Conservation (phyloP, 1,284 basidiomycete species). For the Athelia psychrophila region DNA sequence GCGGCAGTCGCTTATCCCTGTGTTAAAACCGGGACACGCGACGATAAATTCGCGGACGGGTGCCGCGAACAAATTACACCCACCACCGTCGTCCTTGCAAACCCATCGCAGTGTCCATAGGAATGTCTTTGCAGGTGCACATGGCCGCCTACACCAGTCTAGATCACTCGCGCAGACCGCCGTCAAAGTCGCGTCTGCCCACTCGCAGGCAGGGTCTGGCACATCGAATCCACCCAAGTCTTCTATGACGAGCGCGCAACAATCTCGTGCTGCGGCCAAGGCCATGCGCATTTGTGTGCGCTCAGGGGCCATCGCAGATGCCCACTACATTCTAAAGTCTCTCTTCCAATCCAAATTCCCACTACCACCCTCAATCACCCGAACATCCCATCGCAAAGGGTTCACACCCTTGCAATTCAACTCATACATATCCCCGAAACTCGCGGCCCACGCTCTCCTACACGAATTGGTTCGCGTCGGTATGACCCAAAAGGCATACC, state of each 20-base stretch:
- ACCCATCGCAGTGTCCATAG: no score
- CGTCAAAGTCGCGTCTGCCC: no score
- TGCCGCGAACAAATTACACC: no score
- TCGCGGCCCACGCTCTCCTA: constrained; percentile 59
- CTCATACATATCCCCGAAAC: constrained; percentile 47
- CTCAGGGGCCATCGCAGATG: constrained; percentile 33
- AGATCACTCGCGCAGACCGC: no score
- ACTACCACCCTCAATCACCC: constrained; percentile 27
- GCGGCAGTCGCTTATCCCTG: constrained; percentile 6
- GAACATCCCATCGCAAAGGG: no score
- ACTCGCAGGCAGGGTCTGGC: no score
- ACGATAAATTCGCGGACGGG: no score
- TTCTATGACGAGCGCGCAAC: constrained; percentile 23
- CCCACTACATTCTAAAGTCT: constrained; percentile 42
- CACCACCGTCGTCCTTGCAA: no score
- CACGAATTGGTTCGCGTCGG: constrained; percentile 59
- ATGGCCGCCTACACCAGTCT: no score
- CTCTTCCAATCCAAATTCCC: constrained; percentile 28
- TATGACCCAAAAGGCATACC: constrained; percentile 42
- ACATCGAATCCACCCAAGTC: background rate
- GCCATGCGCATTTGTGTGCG: constrained; percentile 36
- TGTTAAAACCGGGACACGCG: no score
- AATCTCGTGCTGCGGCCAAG: constrained; percentile 37
- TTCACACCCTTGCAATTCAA: no score
- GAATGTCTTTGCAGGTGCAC: no score